Evolutionary conservation across 202 grass and related monocot species (phyloP), one percentile per base, ranked within the genome.

Genomic region (Musa balbisiana): DNA sequence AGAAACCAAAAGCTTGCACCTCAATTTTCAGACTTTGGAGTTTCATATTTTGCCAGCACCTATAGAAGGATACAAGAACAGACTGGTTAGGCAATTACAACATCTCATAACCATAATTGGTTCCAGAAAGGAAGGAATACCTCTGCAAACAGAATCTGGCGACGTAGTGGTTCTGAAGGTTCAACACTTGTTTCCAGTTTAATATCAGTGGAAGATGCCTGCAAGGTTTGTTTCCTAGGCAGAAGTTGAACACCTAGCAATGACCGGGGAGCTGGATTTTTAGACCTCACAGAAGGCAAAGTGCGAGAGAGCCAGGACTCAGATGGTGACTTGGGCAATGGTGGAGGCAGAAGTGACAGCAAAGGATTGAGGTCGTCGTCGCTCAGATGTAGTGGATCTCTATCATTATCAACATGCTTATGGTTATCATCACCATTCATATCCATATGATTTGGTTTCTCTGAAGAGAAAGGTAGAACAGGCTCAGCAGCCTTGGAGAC

Each of bases 221-320:
- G 83, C 26, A 77, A 78, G 71, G 77, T 73, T 83, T 95, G 89
- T 81, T 99, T 99, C 82, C 83, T 94, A 2, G 63, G 73, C 79
- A 87, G 93, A 53, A 89, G 81, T 88, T 92, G 89, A 64, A 99
- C 88, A 81, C 91, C 95, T 75, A 99, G 87, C 83, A 99, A 86
- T 72, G 89, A 99, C 73, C 83, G 74, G 12, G 82, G 19, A 64
- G 52, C 69, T 75, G 71, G 69, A 74, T 85, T 92, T 68, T 86
- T 99, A 16, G 80, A 76, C 66, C 85, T 81, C 55, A 90, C 89
- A 27, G 83, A 85, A 53, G 87, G 87, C 75, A 99, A 80, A 79
- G 84, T 92, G 52, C 88, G 88, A 87, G 85, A 94, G 71, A 99
- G 95, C 95, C 95, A 99, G 11, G 95, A 99, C 64, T 99, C 95